Evolutionary conservation across 2,329 filamentous ascomycete genomes (phyloP), one percentile per base, ranked within the genome.

Genomic region (Knoxdaviesia capensis): DNA sequence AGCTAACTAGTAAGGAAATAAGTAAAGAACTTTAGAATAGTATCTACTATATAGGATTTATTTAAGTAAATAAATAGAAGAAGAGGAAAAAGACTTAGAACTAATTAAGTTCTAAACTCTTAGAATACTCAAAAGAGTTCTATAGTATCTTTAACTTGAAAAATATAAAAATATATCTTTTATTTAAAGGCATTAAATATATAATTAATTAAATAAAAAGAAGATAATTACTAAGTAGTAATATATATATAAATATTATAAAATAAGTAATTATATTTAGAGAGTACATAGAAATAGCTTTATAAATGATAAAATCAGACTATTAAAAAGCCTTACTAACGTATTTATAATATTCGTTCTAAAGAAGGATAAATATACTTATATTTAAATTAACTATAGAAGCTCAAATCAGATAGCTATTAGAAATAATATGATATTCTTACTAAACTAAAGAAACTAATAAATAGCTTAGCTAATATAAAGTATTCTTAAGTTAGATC

Each of bases 141-240:
- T 40, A 33, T 40, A 45, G 31, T 28, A 44, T 3, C 45, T 47
- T 45, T 42, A 45, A 31, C 31, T 43, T 32, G 46, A 45, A 40
- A 44, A 45, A 31, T 42, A 42, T 40, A 41, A 33, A 42, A 44
- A 37, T 47, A 41, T 39, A 34, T 20, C 20, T 20, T 20, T 20
- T 20, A 20, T 20, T 20, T 20, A 20, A 20, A 20, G 20, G 3
- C 20, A 3, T 3, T 20, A 20, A 2, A 20, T 20, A 20, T 20
- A 2, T 20, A 2, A 20, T 20, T 20, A 20, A 20, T 20, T 3
- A 2, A 20, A 20, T 20, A 20, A 34, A 34, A 44, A 46, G 31
- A 47, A 47, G 40, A 34, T n/a, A 33, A 41, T 1, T 42, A 43
- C 6, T 43, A 34, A 10, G 41, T 48, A 41, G 30, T 42, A 34